Evolutionary conservation across 331 rosid genomes (phyloP), one percentile per base, ranked within the genome.

Genomic region (Malus hybrid): DNA sequence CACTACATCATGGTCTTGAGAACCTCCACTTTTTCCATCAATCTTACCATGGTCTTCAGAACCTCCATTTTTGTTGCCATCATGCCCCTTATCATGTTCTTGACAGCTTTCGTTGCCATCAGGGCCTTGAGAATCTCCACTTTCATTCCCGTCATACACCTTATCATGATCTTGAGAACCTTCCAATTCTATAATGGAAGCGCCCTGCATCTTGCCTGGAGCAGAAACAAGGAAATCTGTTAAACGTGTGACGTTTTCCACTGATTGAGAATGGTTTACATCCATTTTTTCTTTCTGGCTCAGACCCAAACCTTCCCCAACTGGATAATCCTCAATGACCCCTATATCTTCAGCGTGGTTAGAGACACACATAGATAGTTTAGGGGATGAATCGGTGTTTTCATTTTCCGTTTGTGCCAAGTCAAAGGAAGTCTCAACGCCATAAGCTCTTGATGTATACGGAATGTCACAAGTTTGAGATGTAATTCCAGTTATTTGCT

Each of bases 381-480:
- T 81, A 2, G 76, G 69, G 32, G 91, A 80, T 12, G 85, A 71
- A 78, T 73, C 81, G n/a, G 64, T 67, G 76, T 76, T 73, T 28
- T 67, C 77, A 36, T 60, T 78, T 66, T 80, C 81, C 4, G 63
- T 80, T 62, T 77, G 90, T 27, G 55, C 87, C 28, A 85, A 77
- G 48, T 56, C 70, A 50, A 71, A 84, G 48, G 85, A 59, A 44
- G 83, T 33, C 57, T 86, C 83, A 1, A 76, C 86, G 67, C 78
- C 84, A 74, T 32, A 81, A 72, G 79, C 83, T 73, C 78, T 81
- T 1, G 91, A 73, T 28, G 86, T 73, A 75, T 69, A 78, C 19
- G 86, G 84, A 84, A 88, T 34, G 18, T 76, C 80, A 77, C 86
- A 77, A 75, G 90, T 36, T 82, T 85, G 94, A 69, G 96, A 78